These are phyloP conservation scores for Nannizziopsis barbatae DNA, from an alignment of 2,329 filamentous ascomycete species.

Conservation along the genomic window DNA sequence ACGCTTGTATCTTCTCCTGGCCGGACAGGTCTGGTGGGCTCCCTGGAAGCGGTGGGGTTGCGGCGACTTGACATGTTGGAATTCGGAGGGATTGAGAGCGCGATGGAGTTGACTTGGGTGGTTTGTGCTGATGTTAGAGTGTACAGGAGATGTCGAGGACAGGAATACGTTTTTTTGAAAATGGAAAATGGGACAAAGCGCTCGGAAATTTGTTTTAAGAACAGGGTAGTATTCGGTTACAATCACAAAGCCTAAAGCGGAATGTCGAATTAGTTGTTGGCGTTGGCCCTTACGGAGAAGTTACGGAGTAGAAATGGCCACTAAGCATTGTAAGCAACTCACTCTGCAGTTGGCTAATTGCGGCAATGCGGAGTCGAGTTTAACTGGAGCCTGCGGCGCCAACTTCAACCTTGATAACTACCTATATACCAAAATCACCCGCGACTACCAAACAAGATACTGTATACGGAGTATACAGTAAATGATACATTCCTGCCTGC, in stretches of 20 bases:
- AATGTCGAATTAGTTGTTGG: not conserved
- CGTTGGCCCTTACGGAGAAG: no score
- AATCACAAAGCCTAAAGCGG: not conserved
- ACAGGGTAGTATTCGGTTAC: constrained; percentile 6
- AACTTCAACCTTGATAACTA: no score
- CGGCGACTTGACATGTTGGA: constrained; percentile 26
- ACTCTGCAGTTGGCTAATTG: no score
- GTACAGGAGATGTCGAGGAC: not conserved
- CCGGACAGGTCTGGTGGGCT: constrained; percentile 20
- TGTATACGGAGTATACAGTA: no score
- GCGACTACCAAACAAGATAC: no score
- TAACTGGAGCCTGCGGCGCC: no score
- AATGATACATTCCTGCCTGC: no score
- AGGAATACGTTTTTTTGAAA: not conserved
- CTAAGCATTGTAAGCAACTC: no score
- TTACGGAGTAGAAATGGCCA: no score
- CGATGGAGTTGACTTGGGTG: not conserved
- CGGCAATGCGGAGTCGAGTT: not conserved
- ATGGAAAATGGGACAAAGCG: not conserved
- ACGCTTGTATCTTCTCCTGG: not conserved
- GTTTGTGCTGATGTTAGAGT: no score
- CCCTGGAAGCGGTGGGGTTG: constrained; percentile 17
- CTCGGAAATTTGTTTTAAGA: not conserved
- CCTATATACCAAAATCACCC: no score
- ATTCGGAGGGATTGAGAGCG: not conserved